Percentiles rank a stretch among this genome's conserved stretches.
phyloP scores from a whole-genome alignment of 768 basidiomycete genomes.

The Tulasnella sp. region DNA sequence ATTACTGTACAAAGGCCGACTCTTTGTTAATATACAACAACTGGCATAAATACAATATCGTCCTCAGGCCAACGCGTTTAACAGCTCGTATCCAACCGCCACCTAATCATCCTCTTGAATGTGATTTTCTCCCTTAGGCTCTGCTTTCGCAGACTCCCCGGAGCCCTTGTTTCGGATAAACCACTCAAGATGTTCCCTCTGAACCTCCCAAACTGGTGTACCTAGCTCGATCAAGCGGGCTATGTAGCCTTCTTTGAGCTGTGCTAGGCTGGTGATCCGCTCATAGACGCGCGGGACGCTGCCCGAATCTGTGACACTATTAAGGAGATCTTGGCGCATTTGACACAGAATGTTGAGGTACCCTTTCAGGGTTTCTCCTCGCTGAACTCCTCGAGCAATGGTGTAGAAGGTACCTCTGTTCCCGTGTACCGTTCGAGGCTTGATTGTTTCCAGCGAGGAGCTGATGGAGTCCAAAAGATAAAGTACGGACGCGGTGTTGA shows the following conservation, averaged over 20 bases:
- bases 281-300: background rate
- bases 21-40: too few relatives aligned
- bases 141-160: background rate
- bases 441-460: background rate
- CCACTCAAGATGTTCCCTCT: background rate
- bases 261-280: background rate
- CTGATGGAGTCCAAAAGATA: constrained; percentile 5
- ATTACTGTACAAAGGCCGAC: too few relatives aligned
- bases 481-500: background rate
- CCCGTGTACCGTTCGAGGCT: background rate
- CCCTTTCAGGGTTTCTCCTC: background rate
- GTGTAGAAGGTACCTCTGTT: background rate
- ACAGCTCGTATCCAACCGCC: too few relatives aligned
- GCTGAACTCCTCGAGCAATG: background rate
- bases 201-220: constrained; percentile 8
- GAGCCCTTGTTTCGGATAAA: background rate
- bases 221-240: constrained; percentile 10
- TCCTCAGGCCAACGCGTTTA: too few relatives aligned
- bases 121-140: too few relatives aligned
- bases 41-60: too few relatives aligned
- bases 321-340: background rate
- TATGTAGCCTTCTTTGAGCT: background rate
- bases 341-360: background rate
- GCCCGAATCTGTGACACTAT: background rate
- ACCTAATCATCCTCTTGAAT: too few relatives aligned